phyloP scores from a whole-genome alignment of 805 yeast species.

The Helenozyma baotianmanensis region DNA sequence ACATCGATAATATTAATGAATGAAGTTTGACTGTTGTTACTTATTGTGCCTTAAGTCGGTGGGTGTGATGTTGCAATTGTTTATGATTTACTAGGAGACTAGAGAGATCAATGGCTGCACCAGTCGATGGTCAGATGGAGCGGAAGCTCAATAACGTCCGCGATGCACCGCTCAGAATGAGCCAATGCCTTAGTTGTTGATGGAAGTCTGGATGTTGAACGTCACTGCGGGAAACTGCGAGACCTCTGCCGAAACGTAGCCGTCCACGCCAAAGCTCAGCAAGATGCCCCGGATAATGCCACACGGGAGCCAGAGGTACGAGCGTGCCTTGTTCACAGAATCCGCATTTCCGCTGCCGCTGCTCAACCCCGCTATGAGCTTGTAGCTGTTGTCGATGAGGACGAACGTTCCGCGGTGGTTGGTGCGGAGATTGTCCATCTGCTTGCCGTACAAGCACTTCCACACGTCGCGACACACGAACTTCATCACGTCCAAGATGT shows the following conservation, averaged over 20 bases:
- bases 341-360: slow-evolving; percentile 41
- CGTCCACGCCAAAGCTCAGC: slow-evolving; percentile 62
- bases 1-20: too few relatives aligned
- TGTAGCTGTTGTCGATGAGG: slow-evolving; percentile 63
- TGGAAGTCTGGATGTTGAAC: slow-evolving; percentile 62
- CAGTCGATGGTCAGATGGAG: too few relatives aligned
- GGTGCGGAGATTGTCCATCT: slow-evolving; percentile 87
- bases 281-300: slow-evolving; percentile 74
- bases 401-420: slow-evolving; percentile 87
- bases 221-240: slow-evolving; percentile 61
- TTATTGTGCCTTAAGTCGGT: too few relatives aligned
- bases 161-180: too few relatives aligned
- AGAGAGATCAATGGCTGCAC: too few relatives aligned
- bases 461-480: slow-evolving; percentile 91
- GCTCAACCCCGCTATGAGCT: slow-evolving; percentile 48
- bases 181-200: slow-evolving; percentile 35
- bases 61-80: too few relatives aligned
- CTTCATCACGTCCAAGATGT: slow-evolving; percentile 80
- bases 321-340: slow-evolving; percentile 40
- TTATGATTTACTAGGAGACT: too few relatives aligned
- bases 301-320: slow-evolving; percentile 65
- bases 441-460: slow-evolving; percentile 75
- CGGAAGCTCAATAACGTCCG: too few relatives aligned
- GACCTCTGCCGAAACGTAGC: slow-evolving; percentile 62
- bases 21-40: too few relatives aligned